Evolutionary conservation across 345 rosid species (phyloP), one percentile per base, ranked within the genome.

Genomic region (Nasturtium officinale): DNA sequence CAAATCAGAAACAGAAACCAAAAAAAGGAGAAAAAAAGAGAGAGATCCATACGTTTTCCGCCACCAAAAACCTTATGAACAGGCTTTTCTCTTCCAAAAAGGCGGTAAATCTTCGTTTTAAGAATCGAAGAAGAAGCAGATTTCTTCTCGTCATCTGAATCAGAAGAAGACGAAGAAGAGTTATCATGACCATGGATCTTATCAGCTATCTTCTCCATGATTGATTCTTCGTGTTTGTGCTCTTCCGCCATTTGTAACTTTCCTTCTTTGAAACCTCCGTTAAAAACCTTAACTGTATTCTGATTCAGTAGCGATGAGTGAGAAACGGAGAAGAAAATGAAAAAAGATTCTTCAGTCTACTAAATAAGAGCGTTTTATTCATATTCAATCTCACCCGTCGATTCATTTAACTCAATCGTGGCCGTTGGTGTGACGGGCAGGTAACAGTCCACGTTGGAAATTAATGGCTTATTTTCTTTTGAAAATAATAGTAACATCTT

Each of bases 41-140:
- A 71, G 65, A 73, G 82, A 78, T 78, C 78, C 75, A n/a, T 78
- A 78, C 82, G 78, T 78, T 78, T 78, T 63, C 82, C 78, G 38
- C 82, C 82, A 30, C 82, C 82, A 23, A 78, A 67, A 32, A 63
- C 67, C 71, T 67, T 78, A 48, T 78, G 82, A 63, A 78, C 68
- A 63, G 82, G 82, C 45, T 78, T 26, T 72, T 92, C 90, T 64
- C 98, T 84, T 6, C 98, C 98, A 18, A 92, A 90, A 46, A 92
- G 79, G 23, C 96, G 92, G 57, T 63, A 87, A 68, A 90, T 67
- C 82, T 78, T 78, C 20, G 82, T 52, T 23, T 78, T 78, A 3
- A 78, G 42, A 54, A 78, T n/a, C 3, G 77, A 64, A 17, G 37
- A 16, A 40, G 77, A 69, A 9, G 65, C 10, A 28, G 50, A 57